phyloP scores from a whole-genome alignment of 179 eudicot species.

The Vitellaria paradoxa region DNA sequence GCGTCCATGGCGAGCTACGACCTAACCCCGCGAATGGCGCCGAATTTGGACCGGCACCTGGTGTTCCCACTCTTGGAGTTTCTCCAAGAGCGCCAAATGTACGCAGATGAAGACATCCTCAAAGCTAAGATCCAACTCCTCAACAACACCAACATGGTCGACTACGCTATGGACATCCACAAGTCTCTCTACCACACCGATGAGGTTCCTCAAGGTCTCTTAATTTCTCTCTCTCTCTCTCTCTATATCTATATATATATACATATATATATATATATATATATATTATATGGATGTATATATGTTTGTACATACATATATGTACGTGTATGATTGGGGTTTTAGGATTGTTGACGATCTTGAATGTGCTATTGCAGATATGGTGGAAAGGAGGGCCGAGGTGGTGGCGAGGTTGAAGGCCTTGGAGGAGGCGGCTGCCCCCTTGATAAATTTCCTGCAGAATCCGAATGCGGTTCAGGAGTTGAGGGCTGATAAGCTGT shows the following conservation, averaged over 20 bases:
- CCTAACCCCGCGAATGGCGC: slow-evolving; percentile 71
- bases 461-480: slow-evolving; percentile 82
- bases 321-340: no score
- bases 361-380: slow-evolving; percentile 36
- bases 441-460: slow-evolving; percentile 74
- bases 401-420: slow-evolving; percentile 88
- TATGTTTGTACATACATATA: no score
- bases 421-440: slow-evolving; percentile 85
- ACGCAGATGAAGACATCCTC: slow-evolving; percentile 64
- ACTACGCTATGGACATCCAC: slow-evolving; percentile 97
- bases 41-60: slow-evolving; percentile 75
- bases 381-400: slow-evolving; percentile 90
- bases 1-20: slow-evolving; percentile 72
- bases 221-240: neutral
- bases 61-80: slow-evolving; percentile 85
- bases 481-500: slow-evolving; percentile 77
- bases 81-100: slow-evolving; percentile 63
- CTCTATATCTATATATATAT: neutral
- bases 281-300: no score
- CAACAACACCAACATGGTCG: slow-evolving; percentile 91
- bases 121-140: slow-evolving; percentile 82
- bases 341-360: no score
- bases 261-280: neutral
- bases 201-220: slow-evolving; percentile 82
- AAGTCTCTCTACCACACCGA: slow-evolving; percentile 81